A percentile compares a stretch with the other conserved stretches of the same genome.
phyloP scores from a whole-genome alignment of 495 filamentous ascomycete genomes.

The Hypoxylon lienhwacheense region DNA sequence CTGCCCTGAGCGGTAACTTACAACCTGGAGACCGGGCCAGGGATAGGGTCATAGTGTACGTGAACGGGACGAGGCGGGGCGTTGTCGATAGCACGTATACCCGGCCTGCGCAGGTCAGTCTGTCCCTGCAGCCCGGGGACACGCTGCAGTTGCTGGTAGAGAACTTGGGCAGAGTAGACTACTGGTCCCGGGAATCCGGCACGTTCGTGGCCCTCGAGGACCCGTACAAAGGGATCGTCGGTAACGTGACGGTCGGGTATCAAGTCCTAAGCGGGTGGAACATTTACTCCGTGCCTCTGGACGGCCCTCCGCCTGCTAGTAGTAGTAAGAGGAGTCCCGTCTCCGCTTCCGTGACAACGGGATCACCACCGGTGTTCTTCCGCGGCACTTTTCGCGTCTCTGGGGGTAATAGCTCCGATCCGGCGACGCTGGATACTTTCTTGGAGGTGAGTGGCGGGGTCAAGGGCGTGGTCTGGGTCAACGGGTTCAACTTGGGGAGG shows the following conservation, averaged over 20 bases:
- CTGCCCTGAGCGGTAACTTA: constrained; percentile 34
- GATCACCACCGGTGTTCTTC: constrained; percentile 46
- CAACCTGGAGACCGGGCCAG: constrained; percentile 45
- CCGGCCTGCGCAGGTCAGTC: constrained; percentile 37
- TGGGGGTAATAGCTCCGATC: constrained; percentile 5
- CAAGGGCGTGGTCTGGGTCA: constrained; percentile 53
- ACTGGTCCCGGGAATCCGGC: constrained; percentile 41
- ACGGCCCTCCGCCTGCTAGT: constrained; percentile 16
- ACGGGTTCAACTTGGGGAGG: constrained; percentile 50
- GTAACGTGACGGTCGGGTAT: constrained; percentile 47
- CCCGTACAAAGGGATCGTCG: constrained; percentile 50
- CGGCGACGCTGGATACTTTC: constrained; percentile 44
- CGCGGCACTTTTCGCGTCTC: constrained; percentile 40
- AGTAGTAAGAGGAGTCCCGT: not conserved
- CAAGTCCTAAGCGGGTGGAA: constrained; percentile 42
- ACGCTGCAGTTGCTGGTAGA: constrained; percentile 48
- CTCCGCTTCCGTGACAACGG: not conserved
- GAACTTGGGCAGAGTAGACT: constrained; percentile 53
- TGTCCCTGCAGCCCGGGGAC: constrained; percentile 43
- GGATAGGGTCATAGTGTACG: constrained; percentile 51
- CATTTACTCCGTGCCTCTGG: constrained; percentile 44
- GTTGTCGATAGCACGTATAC: constrained; percentile 51
- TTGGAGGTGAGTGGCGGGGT: constrained; percentile 45
- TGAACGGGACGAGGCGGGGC: constrained; percentile 43
- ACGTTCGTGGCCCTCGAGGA: constrained; percentile 43